Percentiles rank a stretch among this genome's conserved stretches.
Conservation (phyloP, 192 early-diverging fungal species). For the Mortierella hygrophila region DNA sequence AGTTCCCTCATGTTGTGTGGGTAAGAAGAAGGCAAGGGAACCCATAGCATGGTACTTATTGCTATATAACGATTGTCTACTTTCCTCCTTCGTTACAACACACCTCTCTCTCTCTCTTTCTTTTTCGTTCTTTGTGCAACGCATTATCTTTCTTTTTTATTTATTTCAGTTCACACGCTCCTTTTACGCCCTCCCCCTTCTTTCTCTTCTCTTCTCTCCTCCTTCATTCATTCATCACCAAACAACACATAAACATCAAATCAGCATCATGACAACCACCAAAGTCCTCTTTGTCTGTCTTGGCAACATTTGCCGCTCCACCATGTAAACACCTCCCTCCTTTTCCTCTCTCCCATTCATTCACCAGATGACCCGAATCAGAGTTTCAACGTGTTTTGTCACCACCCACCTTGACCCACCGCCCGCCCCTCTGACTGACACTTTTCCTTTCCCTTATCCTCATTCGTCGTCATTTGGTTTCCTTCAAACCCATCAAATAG, state of each 20-base stretch:
- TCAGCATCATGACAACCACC: constrained; percentile 16
- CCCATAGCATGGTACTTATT: not conserved
- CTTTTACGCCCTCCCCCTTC: not conserved
- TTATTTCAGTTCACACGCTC: not conserved
- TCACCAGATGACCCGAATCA: not conserved
- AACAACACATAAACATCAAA: not conserved
- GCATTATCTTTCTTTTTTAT: not conserved
- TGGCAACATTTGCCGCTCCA: constrained; percentile 90
- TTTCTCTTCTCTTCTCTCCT: not conserved
- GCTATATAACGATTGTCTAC: not conserved
- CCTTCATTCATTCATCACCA: not conserved
- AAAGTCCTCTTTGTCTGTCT: constrained; percentile 73
- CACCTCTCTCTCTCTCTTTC: not conserved
- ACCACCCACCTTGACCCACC: not conserved
- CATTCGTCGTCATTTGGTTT: not conserved
- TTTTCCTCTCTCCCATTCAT: not conserved
- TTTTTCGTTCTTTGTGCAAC: not conserved
- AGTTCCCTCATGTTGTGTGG: not conserved
- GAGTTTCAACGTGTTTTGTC: not conserved
- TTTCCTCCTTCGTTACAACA: not conserved
- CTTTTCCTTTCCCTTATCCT: not conserved
- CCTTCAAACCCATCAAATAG: constrained; percentile 61
- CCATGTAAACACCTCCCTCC: constrained; percentile 25
- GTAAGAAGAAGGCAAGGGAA: not conserved
- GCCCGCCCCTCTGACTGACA: not conserved